Base-by-base conservation (phyloP, 768 basidiomycete genomes). In the Boletus insuetus region DNA sequence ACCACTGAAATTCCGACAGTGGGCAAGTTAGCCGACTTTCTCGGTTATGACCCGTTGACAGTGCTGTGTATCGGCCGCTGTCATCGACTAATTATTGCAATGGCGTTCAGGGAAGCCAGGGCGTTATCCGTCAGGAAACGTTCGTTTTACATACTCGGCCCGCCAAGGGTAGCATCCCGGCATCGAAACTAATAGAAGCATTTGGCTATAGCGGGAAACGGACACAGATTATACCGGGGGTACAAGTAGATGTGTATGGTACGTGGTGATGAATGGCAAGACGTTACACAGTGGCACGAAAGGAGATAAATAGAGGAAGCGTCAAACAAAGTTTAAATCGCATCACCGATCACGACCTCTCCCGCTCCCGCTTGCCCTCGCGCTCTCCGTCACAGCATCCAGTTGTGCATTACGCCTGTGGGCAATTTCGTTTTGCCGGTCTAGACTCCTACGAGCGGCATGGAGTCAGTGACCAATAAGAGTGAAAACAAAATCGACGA, bases 371-470 rank as follows among this genome's bases (percentile, higher is more conserved):
- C 60, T 29, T 7, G 46, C 31, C 59, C 59, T 73, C 14, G 58
- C 58, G 11, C 24, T 55, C 43, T 74, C 74, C 1, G 73, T 60
- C 42, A 75, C 70, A 13, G 62, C 59, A 0, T 72, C 69, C 9
- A 75, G 55, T 35, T 73, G 73, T n/a, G 34, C 60, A 32, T 32
- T 89, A 39, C 92, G 82, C 67, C 85, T 89, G 66, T 85, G 82
- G n/a, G 91, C 89, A 22, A 85, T 71, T 24, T 93, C 90, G 32
- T 89, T 75, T 64, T 93, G 91, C 54, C 84, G 79, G 63, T 91
- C 87, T 14, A 91, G 73, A 56, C 79, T 84, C 78, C 92, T 92
- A 34, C 40, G 24, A 38, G 20, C 12, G 9, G 4, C 20, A 52
- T 26, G 11, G 22, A 20, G 35, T 52, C 13, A 55, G 51, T 53